A percentile compares a stretch with the other conserved stretches of the same genome.
phyloP scores from a whole-genome alignment of 257 asterid species.

The Coffea eugenioides region DNA sequence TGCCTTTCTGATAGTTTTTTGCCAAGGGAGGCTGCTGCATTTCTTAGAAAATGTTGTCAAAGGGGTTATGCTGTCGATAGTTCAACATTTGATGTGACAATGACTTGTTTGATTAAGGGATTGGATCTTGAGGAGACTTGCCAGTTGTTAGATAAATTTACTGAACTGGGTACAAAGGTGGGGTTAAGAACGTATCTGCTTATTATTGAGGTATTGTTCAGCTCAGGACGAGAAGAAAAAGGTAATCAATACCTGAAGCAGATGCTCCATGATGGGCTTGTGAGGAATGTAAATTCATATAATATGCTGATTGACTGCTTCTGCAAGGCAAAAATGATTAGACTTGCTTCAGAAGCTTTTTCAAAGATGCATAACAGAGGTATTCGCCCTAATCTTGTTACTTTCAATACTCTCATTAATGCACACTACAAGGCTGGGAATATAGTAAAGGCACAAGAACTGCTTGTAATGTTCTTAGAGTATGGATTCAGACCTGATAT shows the following conservation, averaged over 20 bases:
- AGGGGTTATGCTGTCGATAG: slow-evolving; percentile 67
- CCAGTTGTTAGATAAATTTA: slow-evolving; percentile 50
- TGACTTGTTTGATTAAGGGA: slow-evolving; percentile 69
- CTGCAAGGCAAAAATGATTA: slow-evolving; percentile 71
- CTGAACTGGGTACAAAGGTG: slow-evolving; percentile 45
- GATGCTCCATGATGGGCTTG: slow-evolving; percentile 45
- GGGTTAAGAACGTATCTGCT: slow-evolving; percentile 51
- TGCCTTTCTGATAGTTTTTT: slow-evolving; percentile 52
- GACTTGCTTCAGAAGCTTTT: slow-evolving; percentile 52
- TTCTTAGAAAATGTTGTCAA: slow-evolving; percentile 41
- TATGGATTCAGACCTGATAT: slow-evolving; percentile 65
- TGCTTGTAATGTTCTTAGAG: slow-evolving; percentile 54
- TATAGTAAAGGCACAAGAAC: slow-evolving; percentile 43
- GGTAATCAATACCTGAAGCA: slow-evolving; percentile 54
- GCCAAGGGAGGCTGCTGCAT: slow-evolving; percentile 44
- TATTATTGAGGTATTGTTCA: slow-evolving; percentile 58
- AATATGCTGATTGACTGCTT: slow-evolving; percentile 81
- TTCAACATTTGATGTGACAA: slow-evolving; percentile 48
- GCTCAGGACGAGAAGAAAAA: slow-evolving; percentile 46
- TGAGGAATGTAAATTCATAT: slow-evolving; percentile 49
- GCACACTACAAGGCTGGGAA: slow-evolving; percentile 68
- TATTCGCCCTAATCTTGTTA: slow-evolving; percentile 59
- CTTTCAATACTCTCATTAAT: slow-evolving; percentile 73
- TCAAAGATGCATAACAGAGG: slow-evolving; percentile 53
- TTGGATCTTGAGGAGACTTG: slow-evolving; percentile 59